These are phyloP conservation scores for Schizothecium vesticola DNA, from an alignment of 495 filamentous ascomycete genomes.

Conservation along the genomic window DNA sequence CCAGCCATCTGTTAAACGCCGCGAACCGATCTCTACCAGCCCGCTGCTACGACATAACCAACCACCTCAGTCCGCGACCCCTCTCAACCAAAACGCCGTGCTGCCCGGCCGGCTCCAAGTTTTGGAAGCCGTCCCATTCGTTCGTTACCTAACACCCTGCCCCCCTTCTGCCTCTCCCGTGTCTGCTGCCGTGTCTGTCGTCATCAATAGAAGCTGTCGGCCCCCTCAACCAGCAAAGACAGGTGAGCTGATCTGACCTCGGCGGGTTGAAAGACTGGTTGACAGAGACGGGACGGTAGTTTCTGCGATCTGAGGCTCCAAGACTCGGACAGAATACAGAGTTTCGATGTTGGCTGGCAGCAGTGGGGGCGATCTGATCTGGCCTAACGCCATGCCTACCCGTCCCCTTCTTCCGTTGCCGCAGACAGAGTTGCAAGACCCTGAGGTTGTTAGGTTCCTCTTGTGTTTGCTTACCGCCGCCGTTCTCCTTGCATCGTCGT, in stretches of 20 bases:
- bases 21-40: background rate
- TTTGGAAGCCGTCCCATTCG: background rate
- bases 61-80: background rate
- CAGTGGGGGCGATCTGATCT: background rate
- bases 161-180: background rate
- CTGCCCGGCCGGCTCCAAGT: background rate
- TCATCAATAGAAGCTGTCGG: background rate
- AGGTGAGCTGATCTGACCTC: background rate
- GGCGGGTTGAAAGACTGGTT: background rate
- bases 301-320: background rate
- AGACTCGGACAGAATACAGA: background rate
- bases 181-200: background rate
- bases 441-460: background rate
- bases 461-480: background rate
- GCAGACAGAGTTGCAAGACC: background rate
- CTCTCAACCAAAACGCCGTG: background rate
- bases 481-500: background rate
- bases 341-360: background rate
- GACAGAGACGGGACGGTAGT: background rate
- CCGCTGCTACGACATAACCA: background rate
- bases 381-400: background rate
- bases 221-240: background rate
- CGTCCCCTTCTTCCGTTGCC: background rate
- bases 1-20: background rate
- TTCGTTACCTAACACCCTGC: background rate